Evolutionary conservation across 2,329 filamentous ascomycete species (phyloP).

Genomic region (Nakataea oryzae): DNA sequence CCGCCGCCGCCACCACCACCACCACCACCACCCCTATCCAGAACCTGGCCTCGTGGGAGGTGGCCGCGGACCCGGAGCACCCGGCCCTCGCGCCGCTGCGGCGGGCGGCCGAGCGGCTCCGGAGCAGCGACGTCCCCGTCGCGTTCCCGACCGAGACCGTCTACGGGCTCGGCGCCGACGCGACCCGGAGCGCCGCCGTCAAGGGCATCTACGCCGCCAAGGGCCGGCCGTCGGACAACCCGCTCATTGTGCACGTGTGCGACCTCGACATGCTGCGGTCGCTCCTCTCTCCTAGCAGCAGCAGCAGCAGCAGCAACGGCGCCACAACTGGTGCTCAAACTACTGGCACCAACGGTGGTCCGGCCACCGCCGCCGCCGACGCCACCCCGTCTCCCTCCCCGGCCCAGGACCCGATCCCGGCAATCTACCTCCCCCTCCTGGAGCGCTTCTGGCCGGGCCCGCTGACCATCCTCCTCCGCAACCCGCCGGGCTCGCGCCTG

Average conservation of each 20-base stretch:
- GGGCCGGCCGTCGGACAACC: conserved; percentile 84
- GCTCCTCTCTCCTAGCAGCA: conserved; percentile 34
- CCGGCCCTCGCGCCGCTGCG: conserved; percentile 32
- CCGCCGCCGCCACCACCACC: conserved; percentile 2
- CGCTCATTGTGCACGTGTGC: conserved; percentile 84
- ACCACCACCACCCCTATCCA: conserved; percentile 10
- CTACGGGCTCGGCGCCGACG: conserved; percentile 93
- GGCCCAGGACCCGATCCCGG: conserved; percentile 43
- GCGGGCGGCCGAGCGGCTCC: conserved; percentile 57
- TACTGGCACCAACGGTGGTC: conserved; percentile 9
- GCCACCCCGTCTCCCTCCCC: conserved; percentile 5
- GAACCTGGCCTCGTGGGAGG: conserved; percentile 27
- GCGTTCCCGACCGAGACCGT: conserved; percentile 97
- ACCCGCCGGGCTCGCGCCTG: conserved; percentile 57
- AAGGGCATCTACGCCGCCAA: conserved; percentile 90
- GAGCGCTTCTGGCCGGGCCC: conserved; percentile 88
- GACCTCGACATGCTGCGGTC: conserved; percentile 66
- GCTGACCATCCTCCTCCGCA: conserved; percentile 78
- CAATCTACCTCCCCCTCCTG: conserved; percentile 70
- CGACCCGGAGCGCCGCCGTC: conserved; percentile 73
- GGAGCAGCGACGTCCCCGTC: conserved; percentile 61
- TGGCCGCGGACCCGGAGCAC: conserved; percentile 16
- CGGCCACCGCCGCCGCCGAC: no score
- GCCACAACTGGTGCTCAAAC: no score
- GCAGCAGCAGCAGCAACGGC: not conserved